Evolutionary conservation across 1,284 basidiomycete species (phyloP).

Genomic region (Moniliophthora roreri): DNA sequence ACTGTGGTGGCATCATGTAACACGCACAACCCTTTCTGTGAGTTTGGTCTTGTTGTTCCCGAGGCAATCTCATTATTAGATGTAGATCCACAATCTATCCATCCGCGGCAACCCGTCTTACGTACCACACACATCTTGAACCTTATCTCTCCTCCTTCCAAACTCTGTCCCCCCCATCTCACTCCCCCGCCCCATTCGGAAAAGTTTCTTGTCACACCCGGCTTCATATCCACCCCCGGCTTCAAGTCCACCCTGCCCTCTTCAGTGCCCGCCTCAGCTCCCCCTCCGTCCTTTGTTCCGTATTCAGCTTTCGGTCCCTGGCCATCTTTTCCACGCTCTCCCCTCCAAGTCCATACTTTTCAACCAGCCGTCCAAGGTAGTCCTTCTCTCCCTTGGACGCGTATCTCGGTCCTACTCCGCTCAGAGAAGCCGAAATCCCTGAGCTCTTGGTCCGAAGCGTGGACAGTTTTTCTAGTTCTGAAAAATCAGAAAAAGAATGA

Average conservation of each 20-base stretch:
- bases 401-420: slow-evolving; percentile 55
- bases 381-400: slow-evolving; percentile 69
- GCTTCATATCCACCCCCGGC: slow-evolving; percentile 8
- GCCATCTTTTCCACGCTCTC: slow-evolving; percentile 78
- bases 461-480: slow-evolving; percentile 35
- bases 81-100: neutral
- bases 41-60: neutral
- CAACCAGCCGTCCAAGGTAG: slow-evolving; percentile 70
- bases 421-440: slow-evolving; percentile 38
- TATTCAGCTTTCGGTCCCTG: slow-evolving; percentile 77
- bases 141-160: slow-evolving; percentile 32
- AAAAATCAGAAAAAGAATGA: slow-evolving; percentile 1
- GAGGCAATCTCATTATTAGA: neutral
- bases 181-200: neutral
- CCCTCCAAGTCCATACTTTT: slow-evolving; percentile 55
- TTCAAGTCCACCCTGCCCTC: slow-evolving; percentile 51
- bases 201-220: neutral
- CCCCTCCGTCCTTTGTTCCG: slow-evolving; percentile 85
- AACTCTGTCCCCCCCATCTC: slow-evolving; percentile 26
- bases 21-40: too few species aligned
- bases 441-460: slow-evolving; percentile 19
- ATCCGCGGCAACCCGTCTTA: neutral
- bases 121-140: slow-evolving; percentile 27
- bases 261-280: slow-evolving; percentile 68
- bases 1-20: neutral